Percentiles rank a stretch among this genome's conserved stretches.
Evolutionary conservation across 371 early-diverging fungal genomes (phyloP).

Genomic region (Rhizomucor miehei): DNA sequence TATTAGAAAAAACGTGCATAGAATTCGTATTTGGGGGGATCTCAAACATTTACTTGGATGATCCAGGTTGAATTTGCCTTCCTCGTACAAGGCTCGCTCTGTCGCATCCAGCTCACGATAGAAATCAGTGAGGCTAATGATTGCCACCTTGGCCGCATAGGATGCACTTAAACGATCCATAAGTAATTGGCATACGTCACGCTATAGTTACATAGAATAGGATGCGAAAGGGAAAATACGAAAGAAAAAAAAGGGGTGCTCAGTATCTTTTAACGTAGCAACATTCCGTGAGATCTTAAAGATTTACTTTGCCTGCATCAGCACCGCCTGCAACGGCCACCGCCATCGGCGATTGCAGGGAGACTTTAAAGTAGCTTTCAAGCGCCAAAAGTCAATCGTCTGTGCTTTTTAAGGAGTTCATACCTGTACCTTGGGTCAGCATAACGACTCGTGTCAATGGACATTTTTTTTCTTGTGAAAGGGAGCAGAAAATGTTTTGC

Average conservation of each 20-base stretch:
- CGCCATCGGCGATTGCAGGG: constrained; percentile 40
- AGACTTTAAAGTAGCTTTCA: constrained; percentile 40
- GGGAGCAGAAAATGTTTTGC: constrained; percentile 4
- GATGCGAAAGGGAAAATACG: too few species aligned
- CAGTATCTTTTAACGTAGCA: too few species aligned
- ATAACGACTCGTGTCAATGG: constrained; percentile 40
- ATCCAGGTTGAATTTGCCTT: constrained; percentile 48
- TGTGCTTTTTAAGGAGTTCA: background rate
- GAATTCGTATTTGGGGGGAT: background rate
- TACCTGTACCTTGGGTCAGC: constrained; percentile 36
- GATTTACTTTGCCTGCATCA: constrained; percentile 39
- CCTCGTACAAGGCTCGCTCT: constrained; percentile 35
- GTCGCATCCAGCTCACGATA: constrained; percentile 49
- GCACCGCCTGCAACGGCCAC: constrained; percentile 45
- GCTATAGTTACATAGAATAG: too few species aligned
- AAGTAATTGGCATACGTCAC: constrained; percentile 22
- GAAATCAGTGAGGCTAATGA: constrained; percentile 54
- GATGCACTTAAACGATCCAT: constrained; percentile 21
- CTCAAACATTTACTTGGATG: constrained; percentile 43
- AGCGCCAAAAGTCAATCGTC: background rate
- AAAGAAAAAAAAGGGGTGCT: background rate
- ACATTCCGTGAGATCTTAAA: background rate
- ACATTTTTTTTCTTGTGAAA: constrained; percentile 15
- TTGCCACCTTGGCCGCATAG: constrained; percentile 33
- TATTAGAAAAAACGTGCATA: background rate